Evolutionary conservation across 2,329 filamentous ascomycete genomes (phyloP).

Genomic region (Trichophyton verrucosum): DNA sequence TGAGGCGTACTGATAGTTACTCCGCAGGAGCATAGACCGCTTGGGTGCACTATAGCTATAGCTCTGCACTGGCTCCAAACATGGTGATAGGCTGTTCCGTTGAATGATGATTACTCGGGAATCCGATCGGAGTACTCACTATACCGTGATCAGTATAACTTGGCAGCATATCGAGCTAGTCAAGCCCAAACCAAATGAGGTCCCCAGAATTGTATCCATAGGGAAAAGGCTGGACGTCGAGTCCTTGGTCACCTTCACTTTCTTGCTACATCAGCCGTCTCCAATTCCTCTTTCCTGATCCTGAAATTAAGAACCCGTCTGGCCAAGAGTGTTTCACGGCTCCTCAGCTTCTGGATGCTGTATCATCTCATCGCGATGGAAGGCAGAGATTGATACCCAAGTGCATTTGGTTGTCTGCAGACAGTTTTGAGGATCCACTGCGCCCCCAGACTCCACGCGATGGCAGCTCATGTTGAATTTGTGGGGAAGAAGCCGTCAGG

Average conservation of each 20-base stretch:
- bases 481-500: not conserved
- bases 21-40: not conserved
- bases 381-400: too few species aligned
- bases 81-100: not conserved
- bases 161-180: not conserved
- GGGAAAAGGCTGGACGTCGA: not conserved
- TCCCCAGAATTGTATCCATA: not conserved
- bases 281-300: not conserved
- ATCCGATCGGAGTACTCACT: not conserved
- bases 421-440: not conserved
- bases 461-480: not conserved
- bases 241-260: not conserved
- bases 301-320: not conserved
- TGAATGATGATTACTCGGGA: not conserved
- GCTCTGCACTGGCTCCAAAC: not conserved
- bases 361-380: too few species aligned
- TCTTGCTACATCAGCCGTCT: too few species aligned
- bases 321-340: too few species aligned
- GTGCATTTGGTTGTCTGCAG: not conserved
- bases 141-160: not conserved
- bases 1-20: not conserved
- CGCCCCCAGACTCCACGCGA: constrained; percentile 1
- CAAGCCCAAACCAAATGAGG: too few species aligned
- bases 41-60: not conserved
- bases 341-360: too few species aligned